Evolutionary conservation across 1,284 basidiomycete genomes (phyloP).

Genomic region (Ceratobasidium sp.): DNA sequence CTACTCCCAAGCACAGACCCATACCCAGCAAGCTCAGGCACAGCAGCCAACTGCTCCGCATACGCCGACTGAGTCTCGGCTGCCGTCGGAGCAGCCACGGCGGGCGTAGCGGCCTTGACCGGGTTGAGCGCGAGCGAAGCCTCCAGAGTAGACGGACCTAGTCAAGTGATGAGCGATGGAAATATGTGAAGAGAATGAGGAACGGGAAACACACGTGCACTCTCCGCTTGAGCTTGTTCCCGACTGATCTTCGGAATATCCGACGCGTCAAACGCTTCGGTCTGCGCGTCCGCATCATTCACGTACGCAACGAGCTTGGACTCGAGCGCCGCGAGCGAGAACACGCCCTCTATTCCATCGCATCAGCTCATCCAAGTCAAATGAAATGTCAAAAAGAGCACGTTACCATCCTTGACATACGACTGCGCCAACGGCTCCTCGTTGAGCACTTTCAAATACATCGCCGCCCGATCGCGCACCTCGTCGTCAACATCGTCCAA

Average conservation of each 20-base stretch:
- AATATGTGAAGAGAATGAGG: background rate
- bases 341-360: conserved; percentile 81
- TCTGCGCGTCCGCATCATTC: conserved; percentile 78
- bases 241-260: conserved; percentile 92
- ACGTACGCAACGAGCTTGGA: conserved; percentile 91
- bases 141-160: conserved; percentile 87
- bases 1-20: conserved; percentile 92
- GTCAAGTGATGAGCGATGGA: conserved; percentile 8
- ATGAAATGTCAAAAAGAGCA: conserved; percentile 37
- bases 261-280: conserved; percentile 82
- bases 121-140: conserved; percentile 77
- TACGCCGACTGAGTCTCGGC: conserved; percentile 90
- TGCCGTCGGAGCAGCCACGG: conserved; percentile 72
- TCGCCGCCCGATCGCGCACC: conserved; percentile 96
- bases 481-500: conserved; percentile 99
- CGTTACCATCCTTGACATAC: conserved; percentile 91
- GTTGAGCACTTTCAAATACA: conserved; percentile 90
- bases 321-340: conserved; percentile 89
- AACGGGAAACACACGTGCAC: conserved; percentile 73
- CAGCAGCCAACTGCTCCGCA: conserved; percentile 84
- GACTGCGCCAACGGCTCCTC: conserved; percentile 85
- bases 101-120: conserved; percentile 68
- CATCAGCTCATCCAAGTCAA: background rate
- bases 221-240: conserved; percentile 88
- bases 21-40: conserved; percentile 90